Conservation (phyloP, 306 rosid species). For the Vicia faba region DNA sequence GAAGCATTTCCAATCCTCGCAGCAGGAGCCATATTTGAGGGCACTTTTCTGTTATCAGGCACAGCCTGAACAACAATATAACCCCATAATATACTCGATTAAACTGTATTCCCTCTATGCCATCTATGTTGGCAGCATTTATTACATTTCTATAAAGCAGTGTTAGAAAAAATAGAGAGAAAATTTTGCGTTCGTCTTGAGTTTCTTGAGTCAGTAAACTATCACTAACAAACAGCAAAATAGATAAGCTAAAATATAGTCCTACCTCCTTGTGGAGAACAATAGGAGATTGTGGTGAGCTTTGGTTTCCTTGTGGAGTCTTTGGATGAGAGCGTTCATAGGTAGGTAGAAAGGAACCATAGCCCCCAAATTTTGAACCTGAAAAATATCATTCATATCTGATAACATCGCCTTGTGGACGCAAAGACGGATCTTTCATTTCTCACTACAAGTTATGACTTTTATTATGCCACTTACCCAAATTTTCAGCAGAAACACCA, state of each 20-base stretch:
- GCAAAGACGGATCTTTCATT: conserved; percentile 39
- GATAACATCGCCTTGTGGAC: conserved; percentile 41
- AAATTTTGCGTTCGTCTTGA: neutral
- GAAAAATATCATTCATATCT: conserved; percentile 42
- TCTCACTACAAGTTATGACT: conserved; percentile 38
- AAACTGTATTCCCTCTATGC: conserved; percentile 41
- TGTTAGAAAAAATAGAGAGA: neutral
- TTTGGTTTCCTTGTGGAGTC: conserved; percentile 56
- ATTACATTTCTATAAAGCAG: conserved; percentile 32
- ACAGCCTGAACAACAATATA: conserved; percentile 58
- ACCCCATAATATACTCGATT: conserved; percentile 44
- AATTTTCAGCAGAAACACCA: conserved; percentile 60
- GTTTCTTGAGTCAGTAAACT: conserved; percentile 5
- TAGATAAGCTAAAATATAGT: conserved; percentile 3
- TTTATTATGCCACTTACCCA: conserved; percentile 59
- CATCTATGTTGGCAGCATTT: conserved; percentile 37
- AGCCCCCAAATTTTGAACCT: conserved; percentile 74
- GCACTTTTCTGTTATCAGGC: conserved; percentile 54
- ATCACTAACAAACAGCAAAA: conserved; percentile 31
- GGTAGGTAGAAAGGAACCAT: conserved; percentile 81
- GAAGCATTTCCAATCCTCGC: conserved; percentile 47
- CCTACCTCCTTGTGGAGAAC: conserved; percentile 60
- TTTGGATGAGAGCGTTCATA: conserved; percentile 52
- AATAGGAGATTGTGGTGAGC: conserved; percentile 46
- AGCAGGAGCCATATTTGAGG: conserved; percentile 43